A percentile compares a stretch with the other conserved stretches of the same genome.
These are phyloP conservation scores for Plasmodium falciparum DNA, from an alignment of 169 alveolate genomes.

Conservation along the genomic window DNA sequence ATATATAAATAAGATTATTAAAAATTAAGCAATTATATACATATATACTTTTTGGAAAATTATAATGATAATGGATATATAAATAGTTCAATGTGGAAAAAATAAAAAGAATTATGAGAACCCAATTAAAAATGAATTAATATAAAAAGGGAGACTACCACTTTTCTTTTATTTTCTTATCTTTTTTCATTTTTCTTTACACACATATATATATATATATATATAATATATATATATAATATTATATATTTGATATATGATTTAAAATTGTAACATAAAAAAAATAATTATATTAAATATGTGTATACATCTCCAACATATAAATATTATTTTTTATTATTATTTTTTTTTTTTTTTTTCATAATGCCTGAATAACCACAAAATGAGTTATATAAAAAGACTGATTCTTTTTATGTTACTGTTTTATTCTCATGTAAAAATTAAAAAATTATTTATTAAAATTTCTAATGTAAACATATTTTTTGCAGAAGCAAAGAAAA, in stretches of 20 bases:
- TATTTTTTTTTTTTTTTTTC: neutral
- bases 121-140: neutral
- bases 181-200: neutral
- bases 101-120: neutral
- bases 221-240: neutral
- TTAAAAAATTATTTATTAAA: slow-evolving; percentile 14
- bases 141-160: neutral
- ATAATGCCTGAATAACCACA: slow-evolving; percentile 20
- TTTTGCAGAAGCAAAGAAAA: slow-evolving; percentile 8
- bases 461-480: slow-evolving; percentile 19
- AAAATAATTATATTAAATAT: too few species aligned
- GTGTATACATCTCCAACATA: neutral
- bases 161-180: neutral
- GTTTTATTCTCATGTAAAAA: slow-evolving; percentile 21
- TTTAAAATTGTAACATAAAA: too few species aligned
- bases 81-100: slow-evolving; percentile 7
- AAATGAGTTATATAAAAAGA: slow-evolving; percentile 49
- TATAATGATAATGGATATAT: neutral
- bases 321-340: neutral
- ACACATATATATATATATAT: neutral
- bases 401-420: slow-evolving; percentile 33
- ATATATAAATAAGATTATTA: neutral
- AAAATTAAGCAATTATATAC: neutral
- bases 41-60: neutral
- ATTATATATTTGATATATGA: too few species aligned